Percentiles rank a stretch among this genome's conserved stretches.
phyloP scores from a whole-genome alignment of 1,284 basidiomycete species.

The Sporisorium graminicola region DNA sequence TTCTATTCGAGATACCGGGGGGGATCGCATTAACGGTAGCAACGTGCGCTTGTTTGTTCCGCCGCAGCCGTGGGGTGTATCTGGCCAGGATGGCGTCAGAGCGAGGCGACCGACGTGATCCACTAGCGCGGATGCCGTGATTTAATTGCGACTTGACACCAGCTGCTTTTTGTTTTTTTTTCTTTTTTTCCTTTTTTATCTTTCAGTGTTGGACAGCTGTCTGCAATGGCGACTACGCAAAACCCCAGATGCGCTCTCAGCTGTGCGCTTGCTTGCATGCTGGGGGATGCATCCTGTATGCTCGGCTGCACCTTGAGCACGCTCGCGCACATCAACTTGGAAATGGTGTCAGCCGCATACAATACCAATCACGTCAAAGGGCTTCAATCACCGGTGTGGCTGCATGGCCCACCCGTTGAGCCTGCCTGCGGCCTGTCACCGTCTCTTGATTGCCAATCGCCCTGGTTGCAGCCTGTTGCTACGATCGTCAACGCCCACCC shows the following conservation, averaged over 20 bases:
- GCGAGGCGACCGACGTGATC: conserved; percentile 28
- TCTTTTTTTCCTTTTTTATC: not conserved
- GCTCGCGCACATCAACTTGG: conserved; percentile 10
- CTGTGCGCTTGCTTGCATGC: not conserved
- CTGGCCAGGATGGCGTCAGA: conserved; percentile 34
- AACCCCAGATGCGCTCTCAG: conserved; percentile 12
- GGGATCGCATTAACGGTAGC: not conserved
- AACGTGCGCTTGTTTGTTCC: not conserved
- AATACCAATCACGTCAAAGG: not conserved
- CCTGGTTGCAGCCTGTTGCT: too few species aligned
- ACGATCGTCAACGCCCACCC: not conserved
- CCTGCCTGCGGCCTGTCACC: not conserved
- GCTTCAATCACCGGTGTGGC: not conserved
- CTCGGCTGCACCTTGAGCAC: not conserved
- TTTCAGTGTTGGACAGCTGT: conserved; percentile 39
- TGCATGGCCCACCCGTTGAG: not conserved
- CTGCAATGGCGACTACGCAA: not conserved
- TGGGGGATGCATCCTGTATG: too few species aligned
- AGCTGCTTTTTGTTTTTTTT: conserved; percentile 6
- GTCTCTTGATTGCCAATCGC: not conserved
- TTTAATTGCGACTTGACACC: conserved; percentile 22
- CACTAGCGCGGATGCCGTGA: conserved; percentile 40
- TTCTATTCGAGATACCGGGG: conserved; percentile 1
- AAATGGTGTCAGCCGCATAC: conserved; percentile 22
- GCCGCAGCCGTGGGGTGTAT: not conserved